phyloP scores from a whole-genome alignment of 768 basidiomycete species.

The Lyophyllum atratum region DNA sequence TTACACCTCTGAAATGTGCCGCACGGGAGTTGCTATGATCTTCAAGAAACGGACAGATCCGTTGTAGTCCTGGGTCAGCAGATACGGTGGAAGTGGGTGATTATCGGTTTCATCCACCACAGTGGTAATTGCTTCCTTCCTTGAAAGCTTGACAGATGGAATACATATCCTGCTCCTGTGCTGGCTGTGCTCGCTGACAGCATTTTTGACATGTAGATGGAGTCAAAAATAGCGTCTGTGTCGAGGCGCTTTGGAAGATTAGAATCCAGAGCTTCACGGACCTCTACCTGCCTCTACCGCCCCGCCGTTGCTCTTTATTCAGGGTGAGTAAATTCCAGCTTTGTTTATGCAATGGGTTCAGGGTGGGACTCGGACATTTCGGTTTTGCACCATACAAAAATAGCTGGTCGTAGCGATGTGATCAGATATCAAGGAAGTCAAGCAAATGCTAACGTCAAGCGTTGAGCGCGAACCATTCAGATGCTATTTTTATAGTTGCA shows the following conservation, averaged over 20 bases:
- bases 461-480: no score
- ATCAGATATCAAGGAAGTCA: constrained; percentile 10
- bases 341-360: background rate
- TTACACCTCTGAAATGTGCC: background rate
- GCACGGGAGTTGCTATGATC: background rate
- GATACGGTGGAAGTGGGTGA: background rate
- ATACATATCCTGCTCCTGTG: no score
- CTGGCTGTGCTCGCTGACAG: background rate
- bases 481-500: constrained; percentile 12
- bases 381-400: background rate
- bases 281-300: no score
- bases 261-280: no score
- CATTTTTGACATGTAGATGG: background rate
- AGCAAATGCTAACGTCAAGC: constrained; percentile 1
- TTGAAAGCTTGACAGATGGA: background rate
- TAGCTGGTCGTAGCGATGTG: constrained; percentile 2
- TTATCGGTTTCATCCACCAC: background rate
- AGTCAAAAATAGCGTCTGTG: background rate
- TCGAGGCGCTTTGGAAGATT: no score
- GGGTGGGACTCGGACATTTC: constrained; percentile 3
- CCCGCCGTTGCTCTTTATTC: no score
- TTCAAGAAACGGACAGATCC: background rate
- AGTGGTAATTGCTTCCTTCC: background rate
- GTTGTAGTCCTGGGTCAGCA: background rate
- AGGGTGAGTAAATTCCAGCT: background rate